These are phyloP conservation scores for Boletus tomentosulus DNA, from an alignment of 768 basidiomycete species.

Conservation along the genomic window DNA sequence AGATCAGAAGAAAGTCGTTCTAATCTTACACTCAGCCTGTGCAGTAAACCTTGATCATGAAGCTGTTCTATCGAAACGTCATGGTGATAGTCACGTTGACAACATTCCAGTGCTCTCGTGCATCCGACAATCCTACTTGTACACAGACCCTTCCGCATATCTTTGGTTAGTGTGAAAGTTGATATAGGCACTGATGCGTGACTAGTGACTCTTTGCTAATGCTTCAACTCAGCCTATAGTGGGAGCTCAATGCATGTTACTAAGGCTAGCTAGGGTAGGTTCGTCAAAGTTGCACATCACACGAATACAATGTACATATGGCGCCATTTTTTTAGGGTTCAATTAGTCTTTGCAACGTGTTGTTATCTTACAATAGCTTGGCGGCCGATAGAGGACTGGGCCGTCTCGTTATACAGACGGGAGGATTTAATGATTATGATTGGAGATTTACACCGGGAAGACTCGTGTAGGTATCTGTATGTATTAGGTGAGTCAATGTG, in stretches of 20 bases:
- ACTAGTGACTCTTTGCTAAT: not conserved
- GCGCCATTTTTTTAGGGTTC: constrained; percentile 8
- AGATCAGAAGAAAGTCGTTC: no score
- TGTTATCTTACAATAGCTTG: not conserved
- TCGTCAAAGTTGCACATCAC: not conserved
- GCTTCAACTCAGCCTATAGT: no score
- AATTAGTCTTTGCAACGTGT: not conserved
- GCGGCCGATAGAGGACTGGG: not conserved
- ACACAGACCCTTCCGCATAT: not conserved
- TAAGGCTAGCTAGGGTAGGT: not conserved
- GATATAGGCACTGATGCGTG: not conserved
- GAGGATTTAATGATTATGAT: not conserved
- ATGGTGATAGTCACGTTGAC: not conserved
- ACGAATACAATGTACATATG: not conserved
- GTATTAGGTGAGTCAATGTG: constrained; percentile 8
- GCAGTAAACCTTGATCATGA: no score
- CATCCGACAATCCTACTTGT: not conserved
- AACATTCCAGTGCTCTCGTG: not conserved
- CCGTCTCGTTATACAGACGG: not conserved
- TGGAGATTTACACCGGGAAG: constrained; percentile 1
- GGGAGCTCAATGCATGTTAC: no score
- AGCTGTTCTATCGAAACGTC: no score
- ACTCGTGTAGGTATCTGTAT: not conserved
- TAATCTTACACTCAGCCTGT: no score
- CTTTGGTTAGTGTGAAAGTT: not conserved